phyloP scores from a whole-genome alignment of 2,329 filamentous ascomycete genomes.

The Fusarium dlaminii region DNA sequence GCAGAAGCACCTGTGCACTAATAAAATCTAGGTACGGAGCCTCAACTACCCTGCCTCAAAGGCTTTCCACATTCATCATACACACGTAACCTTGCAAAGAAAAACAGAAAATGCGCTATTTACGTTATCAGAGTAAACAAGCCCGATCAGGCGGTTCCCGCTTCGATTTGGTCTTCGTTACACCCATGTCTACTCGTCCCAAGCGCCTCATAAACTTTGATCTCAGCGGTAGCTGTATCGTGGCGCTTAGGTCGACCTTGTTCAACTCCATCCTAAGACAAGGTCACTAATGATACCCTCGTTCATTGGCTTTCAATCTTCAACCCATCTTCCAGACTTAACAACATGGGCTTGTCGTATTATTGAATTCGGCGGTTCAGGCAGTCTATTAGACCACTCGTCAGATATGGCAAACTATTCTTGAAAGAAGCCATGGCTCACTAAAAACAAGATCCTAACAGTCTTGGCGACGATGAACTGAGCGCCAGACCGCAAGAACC shows the following conservation, averaged over 20 bases:
- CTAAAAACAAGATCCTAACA: neutral
- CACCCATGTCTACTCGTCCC: neutral
- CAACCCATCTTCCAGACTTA: neutral
- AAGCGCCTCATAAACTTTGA: constrained; percentile 1
- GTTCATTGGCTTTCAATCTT: constrained; percentile 16
- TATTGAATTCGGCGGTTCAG: constrained; percentile 2
- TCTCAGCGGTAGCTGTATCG: constrained; percentile 11
- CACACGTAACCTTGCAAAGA: neutral
- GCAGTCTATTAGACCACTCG: neutral
- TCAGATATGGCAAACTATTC: neutral
- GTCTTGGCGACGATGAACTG: neutral
- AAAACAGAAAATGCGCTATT: neutral
- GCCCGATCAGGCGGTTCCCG: neutral
- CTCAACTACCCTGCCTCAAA: neutral
- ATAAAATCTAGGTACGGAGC: constrained; percentile 11
- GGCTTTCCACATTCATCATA: neutral
- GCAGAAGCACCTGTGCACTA: neutral
- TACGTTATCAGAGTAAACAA: neutral
- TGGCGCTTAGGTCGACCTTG: constrained; percentile 34
- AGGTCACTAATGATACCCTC: constrained; percentile 12
- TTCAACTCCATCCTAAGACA: neutral
- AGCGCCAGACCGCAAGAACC: neutral
- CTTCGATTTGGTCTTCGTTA: neutral
- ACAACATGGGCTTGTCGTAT: neutral
- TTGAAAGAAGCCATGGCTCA: neutral